Conservation (phyloP, 805 yeast species). For the Saccharomycopsis sp. region DNA sequence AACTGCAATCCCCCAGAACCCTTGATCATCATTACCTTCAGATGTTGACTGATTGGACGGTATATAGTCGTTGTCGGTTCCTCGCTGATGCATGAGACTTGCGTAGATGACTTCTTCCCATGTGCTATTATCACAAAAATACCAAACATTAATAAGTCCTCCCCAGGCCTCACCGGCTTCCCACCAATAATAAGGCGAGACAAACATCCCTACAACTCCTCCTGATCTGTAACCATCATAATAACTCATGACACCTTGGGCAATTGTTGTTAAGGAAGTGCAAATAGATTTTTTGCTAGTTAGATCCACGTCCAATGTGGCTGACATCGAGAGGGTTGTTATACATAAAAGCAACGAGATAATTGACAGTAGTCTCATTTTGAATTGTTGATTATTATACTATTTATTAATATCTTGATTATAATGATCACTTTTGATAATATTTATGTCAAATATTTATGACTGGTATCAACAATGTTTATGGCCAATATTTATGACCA, state of each 20-base stretch:
- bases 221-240: constrained; percentile 53
- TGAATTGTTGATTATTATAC: neutral
- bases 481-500: too few species aligned
- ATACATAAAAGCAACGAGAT: constrained; percentile 2
- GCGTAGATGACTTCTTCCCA: constrained; percentile 49
- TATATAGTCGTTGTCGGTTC: constrained; percentile 45
- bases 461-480: too few species aligned
- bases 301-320: neutral
- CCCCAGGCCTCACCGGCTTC: constrained; percentile 79
- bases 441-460: too few species aligned
- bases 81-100: constrained; percentile 41
- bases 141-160: constrained; percentile 64
- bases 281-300: neutral
- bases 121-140: constrained; percentile 60
- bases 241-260: constrained; percentile 60
- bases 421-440: too few species aligned
- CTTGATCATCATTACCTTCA: constrained; percentile 72
- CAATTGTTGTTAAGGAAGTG: constrained; percentile 45
- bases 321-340: neutral
- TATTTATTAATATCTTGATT: too few species aligned
- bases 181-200: constrained; percentile 81
- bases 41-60: constrained; percentile 59
- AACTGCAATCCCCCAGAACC: constrained; percentile 60
- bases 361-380: neutral
- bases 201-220: constrained; percentile 66